Percentiles rank a stretch among this genome's conserved stretches.
Conservation (phyloP, 176 grass and related monocot species). For the Triticum dicoccoides region DNA sequence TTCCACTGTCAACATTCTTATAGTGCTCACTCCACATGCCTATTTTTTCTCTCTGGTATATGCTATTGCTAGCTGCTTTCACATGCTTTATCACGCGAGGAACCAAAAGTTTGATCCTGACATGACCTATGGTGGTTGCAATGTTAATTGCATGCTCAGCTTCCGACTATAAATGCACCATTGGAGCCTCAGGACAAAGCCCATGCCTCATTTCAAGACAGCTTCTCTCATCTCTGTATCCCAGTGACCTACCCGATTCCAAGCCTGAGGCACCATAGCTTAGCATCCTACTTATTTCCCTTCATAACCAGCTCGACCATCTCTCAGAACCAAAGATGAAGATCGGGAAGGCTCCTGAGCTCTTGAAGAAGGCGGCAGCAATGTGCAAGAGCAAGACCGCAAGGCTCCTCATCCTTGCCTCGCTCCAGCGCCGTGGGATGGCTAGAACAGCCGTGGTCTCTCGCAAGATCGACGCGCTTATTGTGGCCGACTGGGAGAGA, state of each 20-base stretch:
- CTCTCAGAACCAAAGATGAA: not conserved
- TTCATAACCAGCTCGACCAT: not conserved
- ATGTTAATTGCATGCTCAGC: not conserved
- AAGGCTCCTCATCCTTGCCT: not conserved
- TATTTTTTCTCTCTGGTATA: not conserved
- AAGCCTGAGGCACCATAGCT: not conserved
- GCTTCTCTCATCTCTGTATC: not conserved
- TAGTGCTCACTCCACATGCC: conserved; percentile 7
- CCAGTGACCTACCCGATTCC: not conserved
- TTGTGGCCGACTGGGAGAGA: not conserved
- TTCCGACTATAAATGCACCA: not conserved
- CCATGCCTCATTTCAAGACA: conserved; percentile 24
- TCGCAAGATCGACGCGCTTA: not conserved
- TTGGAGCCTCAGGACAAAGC: conserved; percentile 17
- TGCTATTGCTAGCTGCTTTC: conserved; percentile 12
- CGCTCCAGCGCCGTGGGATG: not conserved
- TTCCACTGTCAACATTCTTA: conserved; percentile 6
- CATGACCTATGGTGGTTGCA: not conserved
- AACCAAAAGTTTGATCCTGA: conserved; percentile 14
- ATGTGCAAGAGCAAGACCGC: not conserved
- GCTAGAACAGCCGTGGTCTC: not conserved
- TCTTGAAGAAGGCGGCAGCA: not conserved
- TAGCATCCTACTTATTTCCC: not conserved
- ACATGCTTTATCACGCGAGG: not conserved
- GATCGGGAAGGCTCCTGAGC: not conserved